Evolutionary conservation across 2,329 filamentous ascomycete genomes (phyloP).

Genomic region (Stemphylium beticola): DNA sequence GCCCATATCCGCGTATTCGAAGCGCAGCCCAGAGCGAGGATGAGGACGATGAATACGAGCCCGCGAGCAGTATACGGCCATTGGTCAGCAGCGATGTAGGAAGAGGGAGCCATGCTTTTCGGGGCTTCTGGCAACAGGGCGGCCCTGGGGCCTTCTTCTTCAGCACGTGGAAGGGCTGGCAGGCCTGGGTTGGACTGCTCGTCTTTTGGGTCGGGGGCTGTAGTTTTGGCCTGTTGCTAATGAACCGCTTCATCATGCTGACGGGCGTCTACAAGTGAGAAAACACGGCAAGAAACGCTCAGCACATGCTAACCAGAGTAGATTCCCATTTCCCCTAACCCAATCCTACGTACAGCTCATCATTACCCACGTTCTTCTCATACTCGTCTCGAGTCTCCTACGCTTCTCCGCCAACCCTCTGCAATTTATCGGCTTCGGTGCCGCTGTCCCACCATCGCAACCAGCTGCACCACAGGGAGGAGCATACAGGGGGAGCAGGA

Average conservation of each 20-base stretch:
- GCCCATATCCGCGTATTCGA: constrained; percentile 52
- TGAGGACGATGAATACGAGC: constrained; percentile 53
- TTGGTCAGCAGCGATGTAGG: constrained; percentile 45
- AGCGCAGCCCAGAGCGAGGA: constrained; percentile 55
- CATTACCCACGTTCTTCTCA: constrained; percentile 57
- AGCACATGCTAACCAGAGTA: constrained; percentile 34
- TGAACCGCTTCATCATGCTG: constrained; percentile 60
- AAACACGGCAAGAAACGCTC: not conserved
- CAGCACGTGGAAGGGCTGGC: constrained; percentile 55
- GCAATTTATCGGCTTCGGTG: constrained; percentile 51
- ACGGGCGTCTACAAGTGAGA: constrained; percentile 55
- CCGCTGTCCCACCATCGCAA: constrained; percentile 54
- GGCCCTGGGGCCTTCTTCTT: constrained; percentile 58
- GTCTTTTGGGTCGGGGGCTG: constrained; percentile 57
- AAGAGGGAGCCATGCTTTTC: constrained; percentile 22
- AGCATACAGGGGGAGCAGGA: constrained; percentile 36
- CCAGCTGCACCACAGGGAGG: constrained; percentile 41
- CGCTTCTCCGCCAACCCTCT: constrained; percentile 53
- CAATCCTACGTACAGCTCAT: constrained; percentile 59
- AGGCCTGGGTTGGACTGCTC: constrained; percentile 56
- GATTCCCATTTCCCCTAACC: constrained; percentile 61
- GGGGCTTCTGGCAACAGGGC: constrained; percentile 47
- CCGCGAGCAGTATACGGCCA: constrained; percentile 48
- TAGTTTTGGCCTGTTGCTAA: constrained; percentile 55
- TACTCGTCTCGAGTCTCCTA: constrained; percentile 57